Conservation (phyloP, 441 rosid species). For the Populus hybrid region DNA sequence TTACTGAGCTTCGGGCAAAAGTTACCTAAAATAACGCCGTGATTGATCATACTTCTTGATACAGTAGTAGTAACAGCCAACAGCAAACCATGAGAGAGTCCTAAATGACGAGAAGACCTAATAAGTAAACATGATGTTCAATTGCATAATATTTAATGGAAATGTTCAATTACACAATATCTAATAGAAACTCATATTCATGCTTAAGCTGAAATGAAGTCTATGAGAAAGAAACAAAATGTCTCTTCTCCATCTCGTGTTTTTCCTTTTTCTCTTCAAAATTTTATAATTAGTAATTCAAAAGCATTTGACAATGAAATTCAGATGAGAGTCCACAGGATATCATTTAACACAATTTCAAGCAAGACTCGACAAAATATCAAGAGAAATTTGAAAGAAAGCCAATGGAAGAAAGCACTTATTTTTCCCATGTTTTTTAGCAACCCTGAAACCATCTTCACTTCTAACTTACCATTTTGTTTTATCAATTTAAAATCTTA, state of each 20-base stretch:
- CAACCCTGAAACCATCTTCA: not conserved
- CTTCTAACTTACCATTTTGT: not conserved
- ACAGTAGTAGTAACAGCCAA: conserved; percentile 94
- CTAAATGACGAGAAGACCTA: conserved; percentile 37
- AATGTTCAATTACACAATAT: not conserved
- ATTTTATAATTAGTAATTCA: not conserved
- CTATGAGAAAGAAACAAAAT: not conserved
- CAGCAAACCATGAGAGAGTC: conserved; percentile 98
- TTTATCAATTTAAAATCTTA: not conserved
- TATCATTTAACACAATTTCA: not conserved
- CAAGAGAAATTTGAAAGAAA: not conserved
- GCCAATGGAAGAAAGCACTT: not conserved
- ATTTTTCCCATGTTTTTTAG: no score
- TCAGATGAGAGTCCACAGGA: not conserved
- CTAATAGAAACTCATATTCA: not conserved
- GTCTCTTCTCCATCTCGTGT: not conserved
- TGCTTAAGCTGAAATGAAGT: not conserved
- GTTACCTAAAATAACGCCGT: conserved; percentile 81
- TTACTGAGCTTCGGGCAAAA: conserved; percentile 6
- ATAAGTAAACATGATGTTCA: conserved; percentile 3
- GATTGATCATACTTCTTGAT: conserved; percentile 89
- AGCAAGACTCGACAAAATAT: not conserved
- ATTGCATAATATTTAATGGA: not conserved
- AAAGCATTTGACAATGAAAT: not conserved
- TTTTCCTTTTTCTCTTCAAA: not conserved